These are phyloP conservation scores for Alternaria panax DNA, from an alignment of 2,329 filamentous ascomycete genomes.

Conservation along the genomic window DNA sequence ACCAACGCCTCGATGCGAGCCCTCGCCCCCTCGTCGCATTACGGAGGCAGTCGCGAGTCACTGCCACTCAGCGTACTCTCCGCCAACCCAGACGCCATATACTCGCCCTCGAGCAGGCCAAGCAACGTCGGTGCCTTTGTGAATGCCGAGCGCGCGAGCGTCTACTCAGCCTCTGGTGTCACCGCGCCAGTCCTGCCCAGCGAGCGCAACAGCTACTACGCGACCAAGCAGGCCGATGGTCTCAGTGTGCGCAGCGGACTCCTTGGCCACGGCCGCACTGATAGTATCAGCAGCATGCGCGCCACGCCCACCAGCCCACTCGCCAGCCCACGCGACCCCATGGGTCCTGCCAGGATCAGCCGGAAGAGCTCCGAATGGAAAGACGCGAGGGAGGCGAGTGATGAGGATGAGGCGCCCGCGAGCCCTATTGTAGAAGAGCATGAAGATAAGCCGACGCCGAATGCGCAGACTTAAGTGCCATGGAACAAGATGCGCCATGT, in stretches of 20 bases:
- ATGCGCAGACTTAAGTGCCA: background rate
- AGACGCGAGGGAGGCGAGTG: constrained; percentile 40
- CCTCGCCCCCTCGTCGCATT: constrained; percentile 81
- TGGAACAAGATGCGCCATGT: background rate
- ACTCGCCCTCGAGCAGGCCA: constrained; percentile 60
- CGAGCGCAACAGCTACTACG: constrained; percentile 84
- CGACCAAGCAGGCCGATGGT: constrained; percentile 68
- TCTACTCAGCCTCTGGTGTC: constrained; percentile 78
- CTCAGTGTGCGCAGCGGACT: constrained; percentile 80
- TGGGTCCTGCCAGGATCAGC: constrained; percentile 41
- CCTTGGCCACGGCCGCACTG: constrained; percentile 77
- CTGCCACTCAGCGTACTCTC: constrained; percentile 81
- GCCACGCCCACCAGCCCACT: constrained; percentile 64
- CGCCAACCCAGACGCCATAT: constrained; percentile 65
- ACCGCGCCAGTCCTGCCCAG: constrained; percentile 68
- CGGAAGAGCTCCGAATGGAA: constrained; percentile 49
- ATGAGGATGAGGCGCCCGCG: constrained; percentile 32
- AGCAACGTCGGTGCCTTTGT: constrained; percentile 61
- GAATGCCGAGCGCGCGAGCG: constrained; percentile 73
- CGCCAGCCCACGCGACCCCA: constrained; percentile 58
- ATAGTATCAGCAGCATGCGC: constrained; percentile 80
- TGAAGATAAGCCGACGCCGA: constrained; percentile 13
- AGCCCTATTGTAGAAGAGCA: constrained; percentile 18
- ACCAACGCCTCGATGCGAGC: constrained; percentile 86
- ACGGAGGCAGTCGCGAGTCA: constrained; percentile 81